Base-by-base conservation (phyloP, 768 basidiomycete species). In the Tubosaeta sp. region DNA sequence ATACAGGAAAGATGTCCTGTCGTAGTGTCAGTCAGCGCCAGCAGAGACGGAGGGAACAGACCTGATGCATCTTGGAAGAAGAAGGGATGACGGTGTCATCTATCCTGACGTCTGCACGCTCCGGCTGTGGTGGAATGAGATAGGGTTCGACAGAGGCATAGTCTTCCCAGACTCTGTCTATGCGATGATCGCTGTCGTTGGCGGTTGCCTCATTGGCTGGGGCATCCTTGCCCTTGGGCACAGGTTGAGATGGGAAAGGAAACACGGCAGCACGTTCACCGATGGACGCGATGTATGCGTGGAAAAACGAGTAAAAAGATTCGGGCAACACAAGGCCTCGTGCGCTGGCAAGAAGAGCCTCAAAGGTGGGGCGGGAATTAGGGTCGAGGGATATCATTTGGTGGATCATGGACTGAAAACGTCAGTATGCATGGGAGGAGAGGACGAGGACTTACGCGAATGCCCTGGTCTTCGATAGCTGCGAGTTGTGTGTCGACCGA, bases 291-390 rank as follows among this genome's bases (percentile, higher is more conserved):
- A 91, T 80, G 59, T 97, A 97, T 59, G 88, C 89, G 65, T 95
- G 89, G 10, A 98, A 77, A 72, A 95, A 97, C 3, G 92, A 88
- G 71, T 97, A 97, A 70, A 98, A 98, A 29, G 83, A 84, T 61
- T 95, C 92, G 0, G 95, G 94, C 57, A 98, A 89, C 43, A 95
- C 85, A 9, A 78, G 78, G 0, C 84, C 89, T 42, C 91, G 80
- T 4, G 84, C 87, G 1, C 76, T 81, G 26, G 88, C 82, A 35
- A 98, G 73, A 7, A 93, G 73, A 2, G 77, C 79, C 61, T 91
- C 88, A 66, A 95, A 97, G 1, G 87, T 81, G 3, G 92, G 92
- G 12, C 97, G 81, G 3, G 78, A 73, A 0, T 74, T 58, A 0
- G 95, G 87, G 54, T 95, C 85, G 22, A 95, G 79, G 13, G 80